Conservation (phyloP, 2,329 filamentous ascomycete species). For the Dactylellina sp. region DNA sequence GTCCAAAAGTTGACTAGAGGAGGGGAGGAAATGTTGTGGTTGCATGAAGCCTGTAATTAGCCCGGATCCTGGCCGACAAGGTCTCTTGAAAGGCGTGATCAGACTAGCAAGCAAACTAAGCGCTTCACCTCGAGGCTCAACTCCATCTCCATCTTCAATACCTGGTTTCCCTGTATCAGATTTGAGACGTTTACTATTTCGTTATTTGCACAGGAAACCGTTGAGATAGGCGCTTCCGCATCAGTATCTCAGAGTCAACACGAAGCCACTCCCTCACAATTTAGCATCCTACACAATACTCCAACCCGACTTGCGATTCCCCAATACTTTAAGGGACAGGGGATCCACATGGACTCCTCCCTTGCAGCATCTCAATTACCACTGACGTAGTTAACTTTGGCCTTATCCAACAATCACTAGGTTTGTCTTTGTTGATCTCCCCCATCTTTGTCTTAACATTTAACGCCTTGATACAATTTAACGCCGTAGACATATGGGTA, state of each 20-base stretch:
- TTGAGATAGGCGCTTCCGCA: conserved; percentile 38
- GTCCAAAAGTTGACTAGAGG: not conserved
- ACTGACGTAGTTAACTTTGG: conserved; percentile 41
- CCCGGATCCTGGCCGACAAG: conserved; percentile 35
- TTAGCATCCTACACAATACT: not conserved
- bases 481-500: conserved; percentile 36
- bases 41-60: conserved; percentile 53
- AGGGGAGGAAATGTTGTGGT: conserved; percentile 29
- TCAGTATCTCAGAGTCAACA: conserved; percentile 16
- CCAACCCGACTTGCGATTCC: conserved; percentile 32
- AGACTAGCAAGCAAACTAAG: conserved; percentile 34
- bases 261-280: not conserved
- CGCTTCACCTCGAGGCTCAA: conserved; percentile 28
- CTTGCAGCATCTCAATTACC: conserved; percentile 28
- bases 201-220: conserved; percentile 2
- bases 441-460: not conserved
- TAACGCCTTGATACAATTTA: conserved; percentile 21
- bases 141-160: conserved; percentile 12
- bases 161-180: conserved; percentile 26
- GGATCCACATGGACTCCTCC: conserved; percentile 49
- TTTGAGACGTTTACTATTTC: conserved; percentile 27
- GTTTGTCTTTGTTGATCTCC: conserved; percentile 7
- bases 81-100: conserved; percentile 33
- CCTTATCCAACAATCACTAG: conserved; percentile 26
- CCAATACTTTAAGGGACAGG: conserved; percentile 45